Base-by-base conservation (phyloP, 2,329 filamentous ascomycete genomes). In the Knoxdaviesia proteae region DNA sequence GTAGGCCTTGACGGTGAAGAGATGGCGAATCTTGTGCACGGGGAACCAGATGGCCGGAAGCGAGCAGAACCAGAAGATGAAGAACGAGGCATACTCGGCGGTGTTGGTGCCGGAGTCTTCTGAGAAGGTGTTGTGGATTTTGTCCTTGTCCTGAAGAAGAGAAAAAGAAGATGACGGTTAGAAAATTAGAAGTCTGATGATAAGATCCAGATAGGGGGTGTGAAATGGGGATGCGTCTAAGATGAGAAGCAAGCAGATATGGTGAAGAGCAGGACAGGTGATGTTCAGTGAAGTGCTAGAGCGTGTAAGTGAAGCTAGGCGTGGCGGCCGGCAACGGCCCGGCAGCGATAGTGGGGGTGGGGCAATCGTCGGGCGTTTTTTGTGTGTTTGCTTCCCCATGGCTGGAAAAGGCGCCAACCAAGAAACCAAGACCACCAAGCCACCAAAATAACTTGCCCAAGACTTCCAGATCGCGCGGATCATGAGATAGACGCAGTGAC, bases 1-100 rank as follows among this genome's bases (percentile, higher is more conserved):
- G 54, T 76, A 81, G 0, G 87, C 77, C 62, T 94, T 94, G 54
- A 84, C 80, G 0, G 86, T 94, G 61, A 94, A 94, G 4, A 94
- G 64, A 56, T 94, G 86, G 39, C 86, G 76, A 52, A 93, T 77
- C 61, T 88, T 74, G 59, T 93, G 82, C 1, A 93, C 84, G 0
- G 84, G 84, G 50, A 90, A 87, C 77, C 81, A 93, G 47, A 93
- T 78, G 20, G 84, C 84, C 0, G 86, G 84, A 1, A 93, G 65
- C 2, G 80, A 87, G 48, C 69, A 63, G 2, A 84, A 55, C 83
- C 84, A 93, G 58, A 93, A 94, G 44, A 94, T 62, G 63, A 93
- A 80, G 61, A 93, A 94, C 8, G 80, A 82, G 38, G 77, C 69
- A 51, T 82, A 93, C 49, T 80, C 72, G 36, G 75, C 71, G 0